These are phyloP conservation scores for Aspergillus sp. DNA, from an alignment of 2,329 filamentous ascomycete genomes.

Conservation along the genomic window DNA sequence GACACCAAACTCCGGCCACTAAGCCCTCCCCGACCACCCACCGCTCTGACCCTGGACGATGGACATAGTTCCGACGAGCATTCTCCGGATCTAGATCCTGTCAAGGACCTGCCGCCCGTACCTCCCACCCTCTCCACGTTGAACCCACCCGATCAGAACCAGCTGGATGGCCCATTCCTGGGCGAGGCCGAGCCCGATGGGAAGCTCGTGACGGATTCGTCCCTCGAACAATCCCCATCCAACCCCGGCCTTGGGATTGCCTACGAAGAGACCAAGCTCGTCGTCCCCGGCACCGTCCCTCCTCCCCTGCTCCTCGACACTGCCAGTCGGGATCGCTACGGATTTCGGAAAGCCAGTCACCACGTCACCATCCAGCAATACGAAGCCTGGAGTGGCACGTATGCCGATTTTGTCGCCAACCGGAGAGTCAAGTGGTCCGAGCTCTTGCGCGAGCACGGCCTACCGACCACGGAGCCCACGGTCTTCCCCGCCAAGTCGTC, in stretches of 20 bases:
- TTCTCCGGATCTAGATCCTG: conserved; percentile 19
- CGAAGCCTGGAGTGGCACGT: conserved; percentile 74
- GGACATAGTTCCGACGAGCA: conserved; percentile 20
- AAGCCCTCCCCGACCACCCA: conserved; percentile 27
- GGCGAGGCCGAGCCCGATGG: conserved; percentile 9
- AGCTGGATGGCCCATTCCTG: conserved; percentile 15
- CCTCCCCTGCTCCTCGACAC: conserved; percentile 33
- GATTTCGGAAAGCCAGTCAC: conserved; percentile 84
- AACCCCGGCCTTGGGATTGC: neutral
- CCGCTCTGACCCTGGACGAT: conserved; percentile 26
- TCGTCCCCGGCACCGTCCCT: conserved; percentile 39
- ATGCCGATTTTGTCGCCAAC: conserved; percentile 71
- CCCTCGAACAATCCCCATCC: conserved; percentile 1
- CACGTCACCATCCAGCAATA: conserved; percentile 75
- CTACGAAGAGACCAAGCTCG: conserved; percentile 22
- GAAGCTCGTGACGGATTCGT: conserved; percentile 1
- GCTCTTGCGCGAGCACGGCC: conserved; percentile 72
- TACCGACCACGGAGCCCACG: conserved; percentile 69
- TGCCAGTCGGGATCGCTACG: conserved; percentile 72
- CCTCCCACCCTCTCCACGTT: conserved; percentile 14
- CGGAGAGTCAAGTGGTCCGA: conserved; percentile 79
- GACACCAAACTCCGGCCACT: conserved; percentile 33
- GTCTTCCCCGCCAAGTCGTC: conserved; percentile 76
- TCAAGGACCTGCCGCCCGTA: conserved; percentile 21
- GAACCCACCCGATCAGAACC: conserved; percentile 9